Percentiles rank a stretch among this genome's conserved stretches.
phyloP scores from a whole-genome alignment of 192 early-diverging fungal genomes.

The Backusella luteola region DNA sequence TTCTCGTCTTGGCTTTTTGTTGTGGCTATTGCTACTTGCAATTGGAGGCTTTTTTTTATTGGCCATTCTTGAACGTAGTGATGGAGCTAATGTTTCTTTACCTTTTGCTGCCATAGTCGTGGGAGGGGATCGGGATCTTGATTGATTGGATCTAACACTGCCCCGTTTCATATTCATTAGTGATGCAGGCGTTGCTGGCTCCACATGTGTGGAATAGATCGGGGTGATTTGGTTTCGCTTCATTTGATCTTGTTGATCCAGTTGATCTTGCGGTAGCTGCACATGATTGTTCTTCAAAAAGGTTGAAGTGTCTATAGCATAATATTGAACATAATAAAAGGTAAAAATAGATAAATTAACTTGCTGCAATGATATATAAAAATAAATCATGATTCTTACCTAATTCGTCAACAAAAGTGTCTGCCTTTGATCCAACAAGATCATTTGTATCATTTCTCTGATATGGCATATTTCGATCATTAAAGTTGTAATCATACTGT shows the following conservation, averaged over 20 bases:
- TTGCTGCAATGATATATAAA: background rate
- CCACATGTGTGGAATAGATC: background rate
- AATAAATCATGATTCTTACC: background rate
- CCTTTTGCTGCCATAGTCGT: background rate
- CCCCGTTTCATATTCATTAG: conserved; percentile 27
- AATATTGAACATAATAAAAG: background rate
- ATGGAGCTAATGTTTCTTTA: background rate
- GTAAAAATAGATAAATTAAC: background rate
- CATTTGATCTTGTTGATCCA: background rate
- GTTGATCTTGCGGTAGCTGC: background rate
- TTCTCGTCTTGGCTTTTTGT: conserved; percentile 9
- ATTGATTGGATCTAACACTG: background rate
- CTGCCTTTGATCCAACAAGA: background rate
- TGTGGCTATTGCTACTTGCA: background rate
- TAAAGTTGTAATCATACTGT: background rate
- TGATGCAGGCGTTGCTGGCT: conserved; percentile 27
- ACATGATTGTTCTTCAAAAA: background rate
- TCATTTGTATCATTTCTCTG: background rate
- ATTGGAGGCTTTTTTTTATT: background rate
- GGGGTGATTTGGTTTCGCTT: background rate
- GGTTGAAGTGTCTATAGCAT: background rate
- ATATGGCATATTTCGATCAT: background rate
- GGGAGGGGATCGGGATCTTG: background rate
- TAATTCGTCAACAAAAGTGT: background rate
- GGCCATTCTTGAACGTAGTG: background rate